Evolutionary conservation across 2,329 filamentous ascomycete species (phyloP), one percentile per base, ranked within the genome.

Genomic region (Scedosporium dehoogii): DNA sequence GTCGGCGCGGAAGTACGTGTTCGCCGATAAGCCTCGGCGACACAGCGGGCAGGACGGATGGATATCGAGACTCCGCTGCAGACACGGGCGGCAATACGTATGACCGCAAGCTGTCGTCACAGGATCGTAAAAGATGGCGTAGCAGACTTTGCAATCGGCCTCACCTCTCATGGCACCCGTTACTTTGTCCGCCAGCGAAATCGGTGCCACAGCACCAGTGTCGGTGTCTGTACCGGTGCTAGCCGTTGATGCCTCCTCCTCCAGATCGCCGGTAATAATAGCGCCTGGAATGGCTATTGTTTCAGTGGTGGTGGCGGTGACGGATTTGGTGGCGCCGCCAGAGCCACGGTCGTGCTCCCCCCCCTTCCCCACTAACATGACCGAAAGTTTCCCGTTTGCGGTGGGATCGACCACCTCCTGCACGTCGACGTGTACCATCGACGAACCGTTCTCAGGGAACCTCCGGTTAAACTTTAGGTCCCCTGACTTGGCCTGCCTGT

Each of bases 111-210:
- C 81, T 0, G 91, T 96, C 0, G 92, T 96, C 60, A 92, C 78
- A 0, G 92, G 91, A 65, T 96, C 89, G 64, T 91, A 77, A 71
- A 93, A 89, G 23, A 96, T 74, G 48, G 86, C 84, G 72, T 93
- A 96, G 74, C 92, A 96, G 63, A 96, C 86, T 68, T 94, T 90
- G 67, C 92, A 97, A 69, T 96, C 91, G 69, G 96, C 78, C 70
- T 96, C 91, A 16, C 79, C 78, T 64, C 86, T 61, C 27, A 61
- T 61, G 29, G 59, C 59, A 29, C 27, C 46, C 16, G 48, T 38
- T 21, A 61, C 33, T 9, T 48, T 38, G 23, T n/a, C 42, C 42
- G 70, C 71, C 65, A 79, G 63, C 4, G 75, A 33, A 33, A 76
- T 21, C 9, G 59, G 27, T 7, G 29, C 29, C 29, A 5, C 21